Base-by-base conservation (phyloP, 805 yeast genomes). In the Candida saitoana region DNA sequence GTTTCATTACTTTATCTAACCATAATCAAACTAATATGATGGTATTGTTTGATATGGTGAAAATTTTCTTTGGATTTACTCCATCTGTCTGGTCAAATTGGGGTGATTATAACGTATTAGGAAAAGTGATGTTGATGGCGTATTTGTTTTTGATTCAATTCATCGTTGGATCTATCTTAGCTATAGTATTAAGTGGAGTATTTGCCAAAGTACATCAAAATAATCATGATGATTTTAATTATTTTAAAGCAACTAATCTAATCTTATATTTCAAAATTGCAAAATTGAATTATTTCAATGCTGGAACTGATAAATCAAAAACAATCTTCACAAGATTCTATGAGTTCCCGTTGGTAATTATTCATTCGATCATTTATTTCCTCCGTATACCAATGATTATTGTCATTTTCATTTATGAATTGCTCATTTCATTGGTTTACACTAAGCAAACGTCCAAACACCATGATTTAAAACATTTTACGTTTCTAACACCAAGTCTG, bases 21-120 rank as follows among this genome's bases (percentile, higher is more conserved):
- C 51, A 64, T 9, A 70, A 70, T 39, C 54, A 67, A 29, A 60
- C 69, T 39, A 59, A 73, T 15, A 55, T 60, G 30, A 65, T 70
- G 27, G 76, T 77, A 17, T 73, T 78, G 11, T 76, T 70, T 50
- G 77, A 73, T 44, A 64, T 76, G 65, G 55, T 76, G 35, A 74
- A 75, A 52, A 62, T 77, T 3, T 67, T 77, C 46, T 77, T 76
- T 52, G 82, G 82, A 0, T 77, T 73, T 52, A 77, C 82, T 1
- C 82, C 82, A 0, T 75, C 80, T 0, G 81, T 77, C 3, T 77
- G 82, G 82, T 65, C 67, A 36, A 73, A 71, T 41, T 77, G 82
- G 82, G 57, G 62, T 29, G 60, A 64, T 40, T 77, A 73, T 49
- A 69, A 76, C 32, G 47, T 58, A 1, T 53, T 76, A 32, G 82